A percentile compares a stretch with the other conserved stretches of the same genome.
These are phyloP conservation scores for Gremmenia infestans DNA, from an alignment of 2,329 filamentous ascomycete genomes.

Conservation along the genomic window DNA sequence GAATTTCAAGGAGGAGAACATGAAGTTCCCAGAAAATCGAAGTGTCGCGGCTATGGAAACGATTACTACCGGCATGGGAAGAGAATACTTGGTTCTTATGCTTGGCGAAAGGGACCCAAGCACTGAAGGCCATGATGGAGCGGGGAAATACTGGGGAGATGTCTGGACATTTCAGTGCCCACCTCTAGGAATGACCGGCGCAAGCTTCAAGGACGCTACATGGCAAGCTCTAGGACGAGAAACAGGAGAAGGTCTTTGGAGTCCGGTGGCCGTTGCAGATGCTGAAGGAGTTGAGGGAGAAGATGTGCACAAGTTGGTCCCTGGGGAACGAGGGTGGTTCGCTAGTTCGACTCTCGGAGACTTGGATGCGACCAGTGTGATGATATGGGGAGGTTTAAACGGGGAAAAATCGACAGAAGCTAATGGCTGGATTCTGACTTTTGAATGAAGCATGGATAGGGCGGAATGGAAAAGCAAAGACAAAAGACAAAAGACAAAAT, in stretches of 20 bases:
- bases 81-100: constrained; percentile 57
- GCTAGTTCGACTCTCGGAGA: constrained; percentile 52
- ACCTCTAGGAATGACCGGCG: constrained; percentile 48
- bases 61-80: constrained; percentile 53
- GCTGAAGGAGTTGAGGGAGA: constrained; percentile 39
- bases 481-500: too few species aligned
- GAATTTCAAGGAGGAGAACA: constrained; percentile 37
- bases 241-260: constrained; percentile 57
- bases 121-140: constrained; percentile 43
- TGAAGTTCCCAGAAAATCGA: constrained; percentile 47
- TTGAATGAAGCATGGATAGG: constrained; percentile 33
- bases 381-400: constrained; percentile 57
- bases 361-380: constrained; percentile 52
- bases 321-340: constrained; percentile 52
- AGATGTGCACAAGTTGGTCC: constrained; percentile 40
- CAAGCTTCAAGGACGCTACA: constrained; percentile 52
- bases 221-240: constrained; percentile 47
- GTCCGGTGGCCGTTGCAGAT: constrained; percentile 46
- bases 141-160: constrained; percentile 53
- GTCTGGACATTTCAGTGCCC: constrained; percentile 62
- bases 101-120: constrained; percentile 53
- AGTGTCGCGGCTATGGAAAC: constrained; percentile 51
- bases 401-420: constrained; percentile 47
- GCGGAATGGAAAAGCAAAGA: too few species aligned
- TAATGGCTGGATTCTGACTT: constrained; percentile 60